phyloP scores from a whole-genome alignment of 805 yeast species.

The Brettanomyces anomalus region DNA sequence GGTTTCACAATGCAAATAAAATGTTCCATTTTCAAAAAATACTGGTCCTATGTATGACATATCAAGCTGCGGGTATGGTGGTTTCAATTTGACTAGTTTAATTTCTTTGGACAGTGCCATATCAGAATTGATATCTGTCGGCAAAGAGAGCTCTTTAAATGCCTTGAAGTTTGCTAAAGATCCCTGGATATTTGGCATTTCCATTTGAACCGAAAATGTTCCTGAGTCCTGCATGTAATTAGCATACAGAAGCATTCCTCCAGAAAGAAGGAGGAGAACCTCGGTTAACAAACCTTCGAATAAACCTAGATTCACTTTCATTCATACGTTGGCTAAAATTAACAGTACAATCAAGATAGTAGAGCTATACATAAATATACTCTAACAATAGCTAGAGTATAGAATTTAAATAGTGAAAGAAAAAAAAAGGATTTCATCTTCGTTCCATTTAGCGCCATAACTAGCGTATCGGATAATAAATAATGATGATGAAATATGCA shows the following conservation, averaged over 20 bases:
- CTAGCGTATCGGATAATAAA: too few species aligned
- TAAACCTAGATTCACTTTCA: slow-evolving; percentile 13
- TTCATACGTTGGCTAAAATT: slow-evolving; percentile 3
- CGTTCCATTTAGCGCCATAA: too few species aligned
- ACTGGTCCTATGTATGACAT: slow-evolving; percentile 20
- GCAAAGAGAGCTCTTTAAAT: slow-evolving; percentile 7
- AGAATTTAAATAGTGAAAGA: too few species aligned
- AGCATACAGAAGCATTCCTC: slow-evolving; percentile 17
- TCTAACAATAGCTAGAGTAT: too few species aligned
- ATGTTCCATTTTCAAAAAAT: slow-evolving; percentile 21
- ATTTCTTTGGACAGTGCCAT: too few species aligned
- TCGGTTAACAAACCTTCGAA: slow-evolving; percentile 14
- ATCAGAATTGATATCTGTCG: neutral
- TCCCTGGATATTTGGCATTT: slow-evolving; percentile 14
- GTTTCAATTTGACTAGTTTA: slow-evolving; percentile 2
- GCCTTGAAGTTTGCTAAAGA: slow-evolving; percentile 16
- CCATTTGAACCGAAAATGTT: slow-evolving; percentile 18
- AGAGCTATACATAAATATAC: too few species aligned
- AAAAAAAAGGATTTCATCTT: too few species aligned
- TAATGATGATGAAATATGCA: too few species aligned
- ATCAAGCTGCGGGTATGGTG: slow-evolving; percentile 20
- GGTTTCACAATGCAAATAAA: slow-evolving; percentile 17
- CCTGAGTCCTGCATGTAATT: slow-evolving; percentile 21
- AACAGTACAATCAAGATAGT: too few species aligned
- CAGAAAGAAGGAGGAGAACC: slow-evolving; percentile 15